Conservation (phyloP, 2,329 filamentous ascomycete species). For the Orbilia brochopaga region DNA sequence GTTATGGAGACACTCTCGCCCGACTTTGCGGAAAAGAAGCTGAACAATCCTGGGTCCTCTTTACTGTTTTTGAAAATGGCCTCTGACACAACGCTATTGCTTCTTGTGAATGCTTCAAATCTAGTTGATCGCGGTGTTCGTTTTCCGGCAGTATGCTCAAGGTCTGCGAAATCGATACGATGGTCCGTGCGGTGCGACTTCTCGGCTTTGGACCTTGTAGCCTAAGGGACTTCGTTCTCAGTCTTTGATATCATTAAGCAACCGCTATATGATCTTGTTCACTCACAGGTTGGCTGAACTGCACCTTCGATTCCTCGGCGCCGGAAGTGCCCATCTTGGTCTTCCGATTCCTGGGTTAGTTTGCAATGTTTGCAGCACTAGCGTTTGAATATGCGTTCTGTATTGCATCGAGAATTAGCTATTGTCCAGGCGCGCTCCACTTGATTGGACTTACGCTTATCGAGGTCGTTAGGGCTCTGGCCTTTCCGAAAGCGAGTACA, state of each 20-base stretch:
- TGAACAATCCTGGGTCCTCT: slow-evolving; percentile 61
- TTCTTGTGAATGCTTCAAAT: background rate
- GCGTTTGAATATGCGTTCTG: slow-evolving; percentile 9
- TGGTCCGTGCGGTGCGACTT: slow-evolving; percentile 1
- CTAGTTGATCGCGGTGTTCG: background rate
- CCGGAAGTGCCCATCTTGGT: slow-evolving; percentile 13
- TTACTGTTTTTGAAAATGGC: background rate
- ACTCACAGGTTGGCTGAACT: slow-evolving; percentile 13
- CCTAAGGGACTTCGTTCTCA: background rate
- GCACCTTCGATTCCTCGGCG: slow-evolving; percentile 6
- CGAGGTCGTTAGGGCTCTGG: slow-evolving; percentile 20
- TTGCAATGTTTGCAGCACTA: no score
- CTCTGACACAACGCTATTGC: background rate
- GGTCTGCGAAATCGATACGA: background rate
- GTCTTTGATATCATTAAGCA: background rate
- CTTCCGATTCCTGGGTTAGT: background rate
- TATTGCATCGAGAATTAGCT: slow-evolving; percentile 6
- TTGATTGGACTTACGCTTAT: slow-evolving; percentile 2
- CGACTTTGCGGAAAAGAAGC: slow-evolving; percentile 71
- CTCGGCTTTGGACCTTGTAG: background rate
- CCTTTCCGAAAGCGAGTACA: slow-evolving; percentile 23
- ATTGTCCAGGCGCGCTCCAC: background rate
- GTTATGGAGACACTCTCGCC: slow-evolving; percentile 67
- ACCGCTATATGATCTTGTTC: no score
- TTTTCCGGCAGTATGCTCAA: background rate